phyloP scores from a whole-genome alignment of 805 yeast genomes.

The Ogataea haglerorum region DNA sequence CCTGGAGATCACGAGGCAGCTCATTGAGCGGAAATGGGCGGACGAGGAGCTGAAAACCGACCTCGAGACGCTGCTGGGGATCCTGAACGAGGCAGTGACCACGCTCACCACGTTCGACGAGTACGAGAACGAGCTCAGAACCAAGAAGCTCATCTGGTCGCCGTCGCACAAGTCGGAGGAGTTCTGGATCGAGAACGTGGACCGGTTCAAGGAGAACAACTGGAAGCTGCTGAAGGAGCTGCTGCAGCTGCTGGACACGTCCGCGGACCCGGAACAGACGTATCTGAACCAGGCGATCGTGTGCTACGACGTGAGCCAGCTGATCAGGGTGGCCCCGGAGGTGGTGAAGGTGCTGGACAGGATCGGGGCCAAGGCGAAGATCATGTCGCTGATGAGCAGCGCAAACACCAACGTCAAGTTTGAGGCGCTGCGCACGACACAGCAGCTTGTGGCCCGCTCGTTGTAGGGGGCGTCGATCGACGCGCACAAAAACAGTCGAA shows the following conservation, averaged over 20 bases:
- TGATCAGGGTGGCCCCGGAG: slow-evolving; percentile 62
- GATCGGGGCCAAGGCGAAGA: slow-evolving; percentile 65
- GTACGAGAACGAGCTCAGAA: slow-evolving; percentile 77
- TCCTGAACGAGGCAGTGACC: slow-evolving; percentile 69
- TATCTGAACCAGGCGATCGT: slow-evolving; percentile 52
- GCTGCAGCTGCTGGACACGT: slow-evolving; percentile 44
- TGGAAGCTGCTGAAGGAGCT: slow-evolving; percentile 70
- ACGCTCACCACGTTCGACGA: slow-evolving; percentile 90
- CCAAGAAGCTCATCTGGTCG: slow-evolving; percentile 77
- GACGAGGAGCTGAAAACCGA: slow-evolving; percentile 87
- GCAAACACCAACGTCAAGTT: slow-evolving; percentile 85
- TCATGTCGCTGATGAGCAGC: slow-evolving; percentile 80
- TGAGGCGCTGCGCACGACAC: slow-evolving; percentile 95
- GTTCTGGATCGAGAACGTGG: slow-evolving; percentile 85
- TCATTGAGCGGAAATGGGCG: slow-evolving; percentile 87
- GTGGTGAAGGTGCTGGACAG: slow-evolving; percentile 50
- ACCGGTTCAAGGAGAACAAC: slow-evolving; percentile 69
- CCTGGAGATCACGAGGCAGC: slow-evolving; percentile 58
- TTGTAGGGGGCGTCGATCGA: slow-evolving; percentile 30
- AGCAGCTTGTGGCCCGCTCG: slow-evolving; percentile 83
- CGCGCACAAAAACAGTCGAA: not conserved
- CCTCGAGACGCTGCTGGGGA: slow-evolving; percentile 52
- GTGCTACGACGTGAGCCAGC: slow-evolving; percentile 61
- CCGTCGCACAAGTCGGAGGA: slow-evolving; percentile 88
- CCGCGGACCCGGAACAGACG: slow-evolving; percentile 28